A percentile compares a stretch with the other conserved stretches of the same genome.
phyloP scores from a whole-genome alignment of 352 stramenopile species.

The Phytophthora cryptogea region DNA sequence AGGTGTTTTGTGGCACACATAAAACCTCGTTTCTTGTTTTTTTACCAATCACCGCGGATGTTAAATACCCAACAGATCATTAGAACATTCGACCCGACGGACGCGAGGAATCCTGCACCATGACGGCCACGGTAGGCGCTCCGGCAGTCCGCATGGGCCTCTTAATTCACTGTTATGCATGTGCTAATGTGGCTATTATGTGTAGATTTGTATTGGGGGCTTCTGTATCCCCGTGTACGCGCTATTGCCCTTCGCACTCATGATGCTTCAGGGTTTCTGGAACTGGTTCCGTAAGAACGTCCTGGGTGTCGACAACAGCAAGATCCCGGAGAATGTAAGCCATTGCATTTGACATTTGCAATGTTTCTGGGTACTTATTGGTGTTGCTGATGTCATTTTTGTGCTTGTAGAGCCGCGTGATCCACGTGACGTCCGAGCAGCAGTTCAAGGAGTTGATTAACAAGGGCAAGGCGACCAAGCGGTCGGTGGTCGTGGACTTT shows the following conservation, averaged over 20 bases:
- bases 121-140: slow-evolving; percentile 40
- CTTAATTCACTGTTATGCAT: background rate
- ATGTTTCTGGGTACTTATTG: background rate
- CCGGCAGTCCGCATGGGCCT: too few species aligned
- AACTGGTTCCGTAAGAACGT: slow-evolving; percentile 72
- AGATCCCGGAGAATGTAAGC: slow-evolving; percentile 54
- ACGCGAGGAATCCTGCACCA: slow-evolving; percentile 8
- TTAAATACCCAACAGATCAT: too few species aligned
- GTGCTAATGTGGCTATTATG: background rate
- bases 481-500: slow-evolving; percentile 86
- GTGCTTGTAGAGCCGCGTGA: slow-evolving; percentile 55
- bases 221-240: slow-evolving; percentile 82
- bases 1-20: slow-evolving; percentile 8
- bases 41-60: background rate
- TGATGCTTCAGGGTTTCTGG: slow-evolving; percentile 73
- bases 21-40: background rate
- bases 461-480: slow-evolving; percentile 72
- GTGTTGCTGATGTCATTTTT: background rate
- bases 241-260: slow-evolving; percentile 69
- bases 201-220: slow-evolving; percentile 79
- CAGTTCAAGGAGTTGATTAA: slow-evolving; percentile 76
- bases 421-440: slow-evolving; percentile 70
- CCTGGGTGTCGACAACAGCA: slow-evolving; percentile 54
- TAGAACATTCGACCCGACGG: background rate
- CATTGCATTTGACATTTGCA: background rate